These are phyloP conservation scores for Tephrocybe rancida DNA, from an alignment of 768 basidiomycete genomes.

Conservation along the genomic window DNA sequence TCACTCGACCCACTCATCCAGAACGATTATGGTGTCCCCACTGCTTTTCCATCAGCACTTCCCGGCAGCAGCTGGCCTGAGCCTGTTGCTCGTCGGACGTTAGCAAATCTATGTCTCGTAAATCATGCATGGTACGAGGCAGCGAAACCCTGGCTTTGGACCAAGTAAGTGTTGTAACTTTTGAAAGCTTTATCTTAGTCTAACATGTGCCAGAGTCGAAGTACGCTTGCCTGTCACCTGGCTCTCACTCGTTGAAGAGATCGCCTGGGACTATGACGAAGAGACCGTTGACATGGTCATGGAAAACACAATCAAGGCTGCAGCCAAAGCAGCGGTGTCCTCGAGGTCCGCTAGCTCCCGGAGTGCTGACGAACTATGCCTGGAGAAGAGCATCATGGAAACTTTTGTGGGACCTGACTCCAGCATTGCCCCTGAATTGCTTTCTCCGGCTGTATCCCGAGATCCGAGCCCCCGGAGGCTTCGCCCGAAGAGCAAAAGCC, in stretches of 20 bases:
- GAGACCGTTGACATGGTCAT: conserved; percentile 66
- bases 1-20: conserved; percentile 74
- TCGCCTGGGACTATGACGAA: conserved; percentile 73
- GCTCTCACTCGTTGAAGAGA: conserved; percentile 80
- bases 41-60: conserved; percentile 70
- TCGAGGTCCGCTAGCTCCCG: conserved; percentile 30
- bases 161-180: conserved; percentile 41
- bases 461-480: conserved; percentile 82
- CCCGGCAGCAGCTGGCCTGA: conserved; percentile 76
- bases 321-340: conserved; percentile 61
- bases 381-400: conserved; percentile 65
- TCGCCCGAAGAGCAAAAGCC: conserved; percentile 76
- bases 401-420: conserved; percentile 64
- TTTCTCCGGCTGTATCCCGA: conserved; percentile 80
- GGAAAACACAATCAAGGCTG: conserved; percentile 67
- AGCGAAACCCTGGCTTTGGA: conserved; percentile 90
- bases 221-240: conserved; percentile 84
- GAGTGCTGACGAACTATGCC: conserved; percentile 45
- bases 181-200: neutral
- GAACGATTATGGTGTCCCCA: conserved; percentile 51
- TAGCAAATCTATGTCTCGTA: conserved; percentile 75
- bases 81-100: conserved; percentile 59
- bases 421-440: conserved; percentile 71
- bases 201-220: conserved; percentile 49
- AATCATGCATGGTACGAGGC: conserved; percentile 79